Conservation (phyloP, 768 basidiomycete species). For the Solioccasus polychromus region DNA sequence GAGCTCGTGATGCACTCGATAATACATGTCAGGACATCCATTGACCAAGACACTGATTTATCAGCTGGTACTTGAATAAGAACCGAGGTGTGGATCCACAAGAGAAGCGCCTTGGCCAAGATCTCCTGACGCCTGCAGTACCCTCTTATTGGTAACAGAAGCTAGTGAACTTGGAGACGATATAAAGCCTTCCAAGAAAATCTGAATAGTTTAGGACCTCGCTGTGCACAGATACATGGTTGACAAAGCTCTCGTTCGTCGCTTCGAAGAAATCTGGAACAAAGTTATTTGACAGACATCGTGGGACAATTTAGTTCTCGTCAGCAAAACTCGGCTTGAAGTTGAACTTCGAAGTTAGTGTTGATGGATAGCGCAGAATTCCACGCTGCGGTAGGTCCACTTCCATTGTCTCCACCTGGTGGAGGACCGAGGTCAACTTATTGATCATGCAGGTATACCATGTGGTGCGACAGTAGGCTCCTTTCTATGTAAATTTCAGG, state of each 20-base stretch:
- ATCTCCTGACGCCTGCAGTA: background rate
- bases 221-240: background rate
- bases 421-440: background rate
- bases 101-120: constrained; percentile 3
- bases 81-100: background rate
- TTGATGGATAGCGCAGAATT: constrained; percentile 67
- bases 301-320: too few relatives aligned
- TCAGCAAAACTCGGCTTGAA: too few relatives aligned
- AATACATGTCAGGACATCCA: background rate
- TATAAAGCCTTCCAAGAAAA: background rate
- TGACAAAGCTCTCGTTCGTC: too few relatives aligned
- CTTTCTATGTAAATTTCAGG: background rate
- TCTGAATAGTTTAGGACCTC: background rate
- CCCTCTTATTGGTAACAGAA: background rate
- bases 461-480: constrained; percentile 48
- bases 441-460: constrained; percentile 58
- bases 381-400: constrained; percentile 49
- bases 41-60: background rate
- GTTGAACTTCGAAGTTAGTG: too few relatives aligned
- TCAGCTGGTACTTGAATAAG: background rate
- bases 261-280: too few relatives aligned
- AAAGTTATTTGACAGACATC: too few relatives aligned
- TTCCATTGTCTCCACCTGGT: background rate
- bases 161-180: background rate
- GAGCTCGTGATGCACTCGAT: background rate